These are phyloP conservation scores for Verticillium albo-atrum DNA, from an alignment of 2,329 filamentous ascomycete species.

Conservation along the genomic window DNA sequence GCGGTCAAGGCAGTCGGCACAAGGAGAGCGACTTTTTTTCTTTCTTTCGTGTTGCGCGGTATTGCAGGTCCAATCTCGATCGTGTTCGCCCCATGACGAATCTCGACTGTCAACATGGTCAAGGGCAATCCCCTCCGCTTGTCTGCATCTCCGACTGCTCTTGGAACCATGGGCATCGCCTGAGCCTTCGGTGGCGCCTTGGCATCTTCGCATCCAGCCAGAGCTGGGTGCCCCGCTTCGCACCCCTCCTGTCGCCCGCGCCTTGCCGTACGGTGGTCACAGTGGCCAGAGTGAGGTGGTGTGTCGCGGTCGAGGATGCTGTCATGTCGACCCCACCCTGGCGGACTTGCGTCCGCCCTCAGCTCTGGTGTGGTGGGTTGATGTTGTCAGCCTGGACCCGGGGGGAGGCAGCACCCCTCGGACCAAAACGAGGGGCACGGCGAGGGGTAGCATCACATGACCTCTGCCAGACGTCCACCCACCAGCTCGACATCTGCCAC, in stretches of 20 bases:
- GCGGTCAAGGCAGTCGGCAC: neutral
- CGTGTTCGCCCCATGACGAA: neutral
- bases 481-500: neutral
- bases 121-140: neutral
- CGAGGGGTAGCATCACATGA: conserved; percentile 9
- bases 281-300: neutral
- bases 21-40: neutral
- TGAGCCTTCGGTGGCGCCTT: neutral
- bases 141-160: neutral
- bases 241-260: neutral
- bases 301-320: neutral
- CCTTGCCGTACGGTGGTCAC: neutral
- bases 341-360: neutral
- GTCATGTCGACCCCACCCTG: neutral
- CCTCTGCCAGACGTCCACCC: conserved; percentile 7
- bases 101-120: neutral
- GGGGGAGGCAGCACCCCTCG: no score
- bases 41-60: neutral
- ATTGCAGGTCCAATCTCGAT: neutral
- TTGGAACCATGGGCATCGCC: neutral
- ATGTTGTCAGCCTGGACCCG: neutral
- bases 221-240: neutral
- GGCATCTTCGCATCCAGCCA: neutral
- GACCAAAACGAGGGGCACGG: neutral
- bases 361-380: neutral